phyloP scores from a whole-genome alignment of 371 early-diverging fungal species.

The Mucor racemosus region DNA sequence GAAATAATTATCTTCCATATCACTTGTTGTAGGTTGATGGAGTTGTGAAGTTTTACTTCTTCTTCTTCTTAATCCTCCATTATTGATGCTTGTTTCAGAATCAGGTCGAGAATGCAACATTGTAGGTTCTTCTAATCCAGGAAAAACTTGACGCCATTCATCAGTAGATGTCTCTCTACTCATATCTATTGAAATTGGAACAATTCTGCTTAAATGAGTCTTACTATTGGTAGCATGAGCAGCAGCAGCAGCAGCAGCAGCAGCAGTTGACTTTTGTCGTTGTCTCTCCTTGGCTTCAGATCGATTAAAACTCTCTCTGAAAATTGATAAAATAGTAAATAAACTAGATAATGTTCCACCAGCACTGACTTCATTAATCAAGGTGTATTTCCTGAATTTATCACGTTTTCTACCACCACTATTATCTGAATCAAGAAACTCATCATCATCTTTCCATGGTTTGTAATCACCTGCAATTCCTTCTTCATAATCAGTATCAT shows the following conservation, averaged over 20 bases:
- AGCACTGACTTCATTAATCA: conserved; percentile 86
- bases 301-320: conserved; percentile 80
- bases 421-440: not conserved
- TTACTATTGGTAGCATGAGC: not conserved
- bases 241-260: not conserved
- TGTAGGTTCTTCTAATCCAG: conserved; percentile 35
- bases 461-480: conserved; percentile 19
- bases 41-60: conserved; percentile 11
- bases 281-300: conserved; percentile 54
- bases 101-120: conserved; percentile 9
- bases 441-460: conserved; percentile 6
- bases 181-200: conserved; percentile 20
- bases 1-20: conserved; percentile 7
- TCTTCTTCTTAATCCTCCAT: conserved; percentile 6
- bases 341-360: conserved; percentile 94
- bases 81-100: conserved; percentile 10
- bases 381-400: conserved; percentile 64
- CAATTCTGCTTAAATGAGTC: conserved; percentile 13
- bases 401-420: conserved; percentile 20
- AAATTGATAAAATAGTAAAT: conserved; percentile 90
- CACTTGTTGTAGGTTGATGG: not conserved
- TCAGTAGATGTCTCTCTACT: conserved; percentile 37
- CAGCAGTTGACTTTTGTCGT: conserved; percentile 29
- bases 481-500: conserved; percentile 15
- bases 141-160: conserved; percentile 55